Evolutionary conservation across 805 yeast genomes (phyloP).

Genomic region (Kuraishia cidri): DNA sequence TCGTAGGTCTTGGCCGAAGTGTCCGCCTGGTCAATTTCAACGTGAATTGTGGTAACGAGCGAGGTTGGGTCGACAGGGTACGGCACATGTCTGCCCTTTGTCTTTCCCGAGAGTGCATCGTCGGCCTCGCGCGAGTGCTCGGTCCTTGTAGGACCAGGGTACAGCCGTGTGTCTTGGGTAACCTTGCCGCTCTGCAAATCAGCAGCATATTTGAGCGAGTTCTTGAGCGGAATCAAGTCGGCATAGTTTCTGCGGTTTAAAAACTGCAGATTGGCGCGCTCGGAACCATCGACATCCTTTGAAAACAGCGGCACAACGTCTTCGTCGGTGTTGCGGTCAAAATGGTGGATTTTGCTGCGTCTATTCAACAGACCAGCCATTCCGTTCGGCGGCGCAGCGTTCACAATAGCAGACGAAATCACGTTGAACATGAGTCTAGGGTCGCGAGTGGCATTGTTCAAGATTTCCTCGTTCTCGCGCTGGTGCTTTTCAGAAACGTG

Average conservation of each 20-base stretch:
- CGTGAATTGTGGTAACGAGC: slow-evolving; percentile 61
- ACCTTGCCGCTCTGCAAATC: background rate
- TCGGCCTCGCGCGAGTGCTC: no score
- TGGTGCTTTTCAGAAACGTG: slow-evolving; percentile 20
- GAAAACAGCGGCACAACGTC: slow-evolving; percentile 71
- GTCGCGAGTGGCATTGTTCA: slow-evolving; percentile 53
- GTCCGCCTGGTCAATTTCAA: slow-evolving; percentile 52
- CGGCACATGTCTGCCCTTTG: slow-evolving; percentile 14
- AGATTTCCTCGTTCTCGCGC: slow-evolving; percentile 28
- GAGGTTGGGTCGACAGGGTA: slow-evolving; percentile 52
- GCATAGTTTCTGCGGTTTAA: slow-evolving; percentile 67
- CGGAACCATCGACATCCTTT: slow-evolving; percentile 44
- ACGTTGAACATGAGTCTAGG: slow-evolving; percentile 75
- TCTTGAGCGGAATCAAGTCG: slow-evolving; percentile 49
- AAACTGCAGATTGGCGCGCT: slow-evolving; percentile 35
- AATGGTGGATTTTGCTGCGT: slow-evolving; percentile 62
- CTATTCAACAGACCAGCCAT: slow-evolving; percentile 70
- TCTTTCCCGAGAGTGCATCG: no score
- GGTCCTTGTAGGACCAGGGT: slow-evolving; percentile 31
- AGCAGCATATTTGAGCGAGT: slow-evolving; percentile 7
- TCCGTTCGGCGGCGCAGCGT: slow-evolving; percentile 87
- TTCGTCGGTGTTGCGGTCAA: slow-evolving; percentile 60
- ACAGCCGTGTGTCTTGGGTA: background rate
- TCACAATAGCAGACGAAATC: slow-evolving; percentile 83
- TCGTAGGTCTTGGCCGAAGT: slow-evolving; percentile 43